phyloP scores from a whole-genome alignment of 2,329 filamentous ascomycete species.

The Calcarisporium arbuscula region DNA sequence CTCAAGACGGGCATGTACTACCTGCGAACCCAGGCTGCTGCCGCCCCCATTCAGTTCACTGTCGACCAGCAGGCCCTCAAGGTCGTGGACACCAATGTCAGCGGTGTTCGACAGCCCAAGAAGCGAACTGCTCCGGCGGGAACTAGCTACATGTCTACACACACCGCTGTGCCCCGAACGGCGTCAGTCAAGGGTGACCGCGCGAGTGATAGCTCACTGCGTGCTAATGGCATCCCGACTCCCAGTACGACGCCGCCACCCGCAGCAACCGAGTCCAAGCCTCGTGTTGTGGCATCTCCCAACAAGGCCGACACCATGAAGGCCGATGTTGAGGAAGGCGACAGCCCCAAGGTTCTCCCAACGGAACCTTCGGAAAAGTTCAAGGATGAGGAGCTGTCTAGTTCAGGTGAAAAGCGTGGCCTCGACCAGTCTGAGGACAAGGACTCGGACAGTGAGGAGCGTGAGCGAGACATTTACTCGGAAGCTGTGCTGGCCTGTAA shows the following conservation, averaged over 20 bases:
- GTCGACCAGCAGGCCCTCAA: conserved; percentile 95
- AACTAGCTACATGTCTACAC: conserved; percentile 48
- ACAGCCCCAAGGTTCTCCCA: conserved; percentile 71
- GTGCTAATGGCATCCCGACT: conserved; percentile 59
- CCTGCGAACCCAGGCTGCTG: conserved; percentile 93
- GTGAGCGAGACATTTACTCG: conserved; percentile 91
- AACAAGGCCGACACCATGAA: conserved; percentile 63
- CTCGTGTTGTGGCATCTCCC: conserved; percentile 46
- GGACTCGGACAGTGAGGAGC: conserved; percentile 62
- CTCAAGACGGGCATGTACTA: conserved; percentile 99
- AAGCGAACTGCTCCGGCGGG: conserved; percentile 60
- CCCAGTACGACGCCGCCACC: conserved; percentile 57
- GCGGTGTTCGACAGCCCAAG: conserved; percentile 57
- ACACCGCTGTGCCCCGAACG: conserved; percentile 59
- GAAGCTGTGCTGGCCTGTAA: conserved; percentile 84
- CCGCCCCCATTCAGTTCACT: conserved; percentile 96
- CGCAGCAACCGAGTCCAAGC: conserved; percentile 29
- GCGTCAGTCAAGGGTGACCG: conserved; percentile 56
- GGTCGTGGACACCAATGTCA: conserved; percentile 74
- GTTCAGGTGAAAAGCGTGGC: conserved; percentile 42
- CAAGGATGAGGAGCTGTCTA: conserved; percentile 59
- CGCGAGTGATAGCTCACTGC: conserved; percentile 25
- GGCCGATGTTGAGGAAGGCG: conserved; percentile 69
- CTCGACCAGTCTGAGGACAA: conserved; percentile 63
- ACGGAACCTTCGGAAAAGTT: conserved; percentile 61